Conservation (phyloP, 495 filamentous ascomycete species). For the Xylaria bambusicola region DNA sequence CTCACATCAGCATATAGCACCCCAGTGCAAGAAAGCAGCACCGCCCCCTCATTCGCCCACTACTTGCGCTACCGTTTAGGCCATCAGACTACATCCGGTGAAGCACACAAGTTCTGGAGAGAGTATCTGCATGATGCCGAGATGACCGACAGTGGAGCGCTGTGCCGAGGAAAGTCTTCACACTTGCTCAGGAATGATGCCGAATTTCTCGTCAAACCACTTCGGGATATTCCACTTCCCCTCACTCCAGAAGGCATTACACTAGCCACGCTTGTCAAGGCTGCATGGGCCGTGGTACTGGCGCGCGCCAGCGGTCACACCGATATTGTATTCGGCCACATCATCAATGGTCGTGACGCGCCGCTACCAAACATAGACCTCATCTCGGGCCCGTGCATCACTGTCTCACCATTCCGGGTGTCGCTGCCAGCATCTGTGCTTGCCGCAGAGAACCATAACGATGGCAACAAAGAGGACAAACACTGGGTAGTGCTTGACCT, state of each 20-base stretch:
- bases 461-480: too few relatives aligned
- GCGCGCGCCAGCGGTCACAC: neutral
- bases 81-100: constrained; percentile 21
- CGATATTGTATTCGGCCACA: constrained; percentile 59
- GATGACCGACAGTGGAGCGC: too few relatives aligned
- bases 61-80: constrained; percentile 47
- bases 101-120: constrained; percentile 1
- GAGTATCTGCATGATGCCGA: too few relatives aligned
- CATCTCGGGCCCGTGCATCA: constrained; percentile 12
- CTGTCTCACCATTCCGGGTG: constrained; percentile 6
- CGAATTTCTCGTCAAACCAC: neutral
- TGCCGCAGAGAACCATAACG: too few relatives aligned
- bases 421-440: neutral
- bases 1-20: constrained; percentile 56
- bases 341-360: constrained; percentile 58
- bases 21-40: constrained; percentile 36
- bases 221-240: neutral
- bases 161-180: neutral
- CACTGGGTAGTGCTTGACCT: neutral
- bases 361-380: constrained; percentile 27
- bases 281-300: constrained; percentile 54
- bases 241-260: constrained; percentile 38
- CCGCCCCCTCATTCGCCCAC: constrained; percentile 55
- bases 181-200: neutral
- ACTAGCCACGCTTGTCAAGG: constrained; percentile 53